Base-by-base conservation (phyloP, 768 basidiomycete species). In the Leccinum subtestaceum region DNA sequence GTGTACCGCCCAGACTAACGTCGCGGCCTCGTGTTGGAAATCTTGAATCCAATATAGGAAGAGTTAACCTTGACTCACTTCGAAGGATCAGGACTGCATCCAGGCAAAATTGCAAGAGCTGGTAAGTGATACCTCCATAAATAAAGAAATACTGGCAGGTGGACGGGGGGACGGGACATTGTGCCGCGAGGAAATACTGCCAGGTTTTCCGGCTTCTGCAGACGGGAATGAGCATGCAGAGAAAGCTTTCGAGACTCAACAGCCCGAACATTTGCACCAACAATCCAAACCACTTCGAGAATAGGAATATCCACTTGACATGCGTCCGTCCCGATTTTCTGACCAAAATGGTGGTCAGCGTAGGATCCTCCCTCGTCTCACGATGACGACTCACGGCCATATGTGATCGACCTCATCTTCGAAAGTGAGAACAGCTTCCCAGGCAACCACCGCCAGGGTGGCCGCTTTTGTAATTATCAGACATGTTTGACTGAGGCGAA, bases 241-340 rank as follows among this genome's bases (percentile, higher is more conserved):
- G 19, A 11, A 45, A 48, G 23, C 34, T 12, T 49, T 52, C 40
- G 5, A 38, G n/a, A 43, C 10, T 36, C 1, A 9, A 34, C 5
- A 34, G 8, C 6, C 6, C 50, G 1, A 13, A 68, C 67, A 67
- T 52, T 55, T 60, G 60, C 12, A 60, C 60, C 55, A 56, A 3
- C 32, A 68, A 17, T 55, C 67, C 67, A 47, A 67, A 67, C 67
- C 67, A 69, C 57, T 40, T 68, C 1, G 68, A 27, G 17, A 68
- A 60, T 25, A 68, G 52, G 52, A 60, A 68, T 56, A 68, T 61
- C 53, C 62, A 59, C 40, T 69, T 68, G 29, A 69, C 50, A 11
- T 60, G 23, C 13, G 27, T 9, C 19, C 60, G 21, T 23, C 31
- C n/a, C 1, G 60, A n/a, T 32, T 58, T 59, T 51, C 67, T 67